Conservation (phyloP, 805 yeast genomes). For the Yarrowia phangngaensis region DNA sequence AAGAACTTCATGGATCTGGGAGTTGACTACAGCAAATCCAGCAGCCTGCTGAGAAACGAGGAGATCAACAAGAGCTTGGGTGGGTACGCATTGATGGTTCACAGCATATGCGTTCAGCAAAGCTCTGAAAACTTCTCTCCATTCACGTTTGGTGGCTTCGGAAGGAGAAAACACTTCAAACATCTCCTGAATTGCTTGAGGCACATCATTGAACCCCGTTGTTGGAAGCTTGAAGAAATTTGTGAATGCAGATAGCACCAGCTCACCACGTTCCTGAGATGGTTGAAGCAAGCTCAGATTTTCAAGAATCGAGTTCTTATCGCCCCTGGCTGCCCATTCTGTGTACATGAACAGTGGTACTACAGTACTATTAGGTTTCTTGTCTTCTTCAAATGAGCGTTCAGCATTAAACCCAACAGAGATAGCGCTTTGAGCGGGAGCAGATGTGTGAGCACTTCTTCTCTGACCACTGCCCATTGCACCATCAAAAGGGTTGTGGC, state of each 20-base stretch:
- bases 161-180: slow-evolving; percentile 1
- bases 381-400: not conserved
- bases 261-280: not conserved
- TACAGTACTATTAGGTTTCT: not conserved
- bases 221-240: not conserved
- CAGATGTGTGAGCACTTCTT: slow-evolving; percentile 6
- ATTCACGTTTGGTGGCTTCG: not conserved
- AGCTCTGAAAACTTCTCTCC: not conserved
- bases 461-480: slow-evolving; percentile 13
- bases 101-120: not conserved
- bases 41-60: slow-evolving; percentile 36
- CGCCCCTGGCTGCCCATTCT: slow-evolving; percentile 1
- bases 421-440: not conserved
- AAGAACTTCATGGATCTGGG: slow-evolving; percentile 36
- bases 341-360: slow-evolving; percentile 11
- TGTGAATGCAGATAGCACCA: not conserved
- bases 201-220: slow-evolving; percentile 6
- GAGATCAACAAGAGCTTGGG: slow-evolving; percentile 32
- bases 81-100: slow-evolving; percentile 31
- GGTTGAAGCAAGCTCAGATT: slow-evolving; percentile 1
- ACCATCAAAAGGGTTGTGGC: slow-evolving; percentile 20
- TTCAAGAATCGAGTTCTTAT: not conserved
- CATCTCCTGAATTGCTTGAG: slow-evolving; percentile 13
- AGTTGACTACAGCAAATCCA: slow-evolving; percentile 35
- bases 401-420: not conserved